These are phyloP conservation scores for Vigna reflexopilosa DNA, from an alignment of 306 rosid species.

Conservation along the genomic window DNA sequence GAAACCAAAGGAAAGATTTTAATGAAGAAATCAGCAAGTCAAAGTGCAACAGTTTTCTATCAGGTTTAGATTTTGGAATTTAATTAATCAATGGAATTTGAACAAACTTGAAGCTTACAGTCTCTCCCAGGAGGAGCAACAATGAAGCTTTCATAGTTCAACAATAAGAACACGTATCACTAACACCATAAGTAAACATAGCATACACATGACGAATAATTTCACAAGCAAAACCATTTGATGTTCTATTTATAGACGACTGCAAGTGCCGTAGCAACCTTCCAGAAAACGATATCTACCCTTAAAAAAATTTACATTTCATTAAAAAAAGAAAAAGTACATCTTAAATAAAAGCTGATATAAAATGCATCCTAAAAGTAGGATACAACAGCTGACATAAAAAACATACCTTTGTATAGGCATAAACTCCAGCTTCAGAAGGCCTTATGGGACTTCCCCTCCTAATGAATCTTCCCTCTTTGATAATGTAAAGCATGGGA, in stretches of 20 bases:
- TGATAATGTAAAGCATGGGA: slow-evolving; percentile 97
- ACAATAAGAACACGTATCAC: slow-evolving; percentile 1
- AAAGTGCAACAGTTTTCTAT: slow-evolving; percentile 19
- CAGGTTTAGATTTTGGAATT: neutral
- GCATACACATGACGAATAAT: neutral
- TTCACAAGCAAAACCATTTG: slow-evolving; percentile 19
- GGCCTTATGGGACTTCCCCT: slow-evolving; percentile 97
- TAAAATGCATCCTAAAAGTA: neutral
- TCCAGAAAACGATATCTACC: slow-evolving; percentile 35
- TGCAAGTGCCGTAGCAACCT: slow-evolving; percentile 32
- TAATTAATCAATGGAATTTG: neutral
- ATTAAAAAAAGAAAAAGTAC: neutral
- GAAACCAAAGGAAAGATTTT: slow-evolving; percentile 20
- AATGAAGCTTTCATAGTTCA: slow-evolving; percentile 24
- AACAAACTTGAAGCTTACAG: neutral
- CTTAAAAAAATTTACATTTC: slow-evolving; percentile 16
- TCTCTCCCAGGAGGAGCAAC: slow-evolving; percentile 1
- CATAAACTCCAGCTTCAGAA: slow-evolving; percentile 95
- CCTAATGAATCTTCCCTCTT: slow-evolving; percentile 88
- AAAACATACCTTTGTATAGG: slow-evolving; percentile 78
- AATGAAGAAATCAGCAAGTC: neutral
- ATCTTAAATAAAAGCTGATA: slow-evolving; percentile 1
- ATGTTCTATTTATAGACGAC: slow-evolving; percentile 25
- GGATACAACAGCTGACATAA: slow-evolving; percentile 6
- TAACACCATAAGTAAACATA: neutral